phyloP scores from a whole-genome alignment of 768 basidiomycete species.

The Epithele typhae region DNA sequence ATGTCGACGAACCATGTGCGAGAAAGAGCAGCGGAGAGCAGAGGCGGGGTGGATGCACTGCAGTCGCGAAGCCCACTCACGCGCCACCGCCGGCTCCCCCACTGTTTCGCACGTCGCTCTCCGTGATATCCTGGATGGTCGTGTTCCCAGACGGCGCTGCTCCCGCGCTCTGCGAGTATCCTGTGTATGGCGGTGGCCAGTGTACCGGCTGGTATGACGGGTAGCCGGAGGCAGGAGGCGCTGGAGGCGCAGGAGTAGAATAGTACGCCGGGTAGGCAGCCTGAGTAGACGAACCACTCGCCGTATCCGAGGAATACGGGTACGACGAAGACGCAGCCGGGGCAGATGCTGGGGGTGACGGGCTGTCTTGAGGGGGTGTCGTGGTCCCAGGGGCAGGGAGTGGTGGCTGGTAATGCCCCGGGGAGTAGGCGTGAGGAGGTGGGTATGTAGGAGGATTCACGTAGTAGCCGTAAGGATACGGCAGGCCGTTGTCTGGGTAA shows the following conservation, averaged over 20 bases:
- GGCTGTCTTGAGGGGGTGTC: slow-evolving; percentile 12
- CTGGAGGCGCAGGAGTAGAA: neutral
- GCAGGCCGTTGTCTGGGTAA: slow-evolving; percentile 10
- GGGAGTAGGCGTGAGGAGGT: slow-evolving; percentile 9
- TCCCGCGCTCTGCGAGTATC: slow-evolving; percentile 9
- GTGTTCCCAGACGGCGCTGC: neutral
- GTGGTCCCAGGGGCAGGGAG: slow-evolving; percentile 8
- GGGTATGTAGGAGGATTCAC: slow-evolving; percentile 5
- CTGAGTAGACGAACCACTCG: neutral
- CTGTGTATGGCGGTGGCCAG: slow-evolving; percentile 11
- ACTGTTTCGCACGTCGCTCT: slow-evolving; percentile 14
- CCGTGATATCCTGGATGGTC: slow-evolving; percentile 11
- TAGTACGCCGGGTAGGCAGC: slow-evolving; percentile 16
- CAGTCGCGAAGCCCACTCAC: too few relatives aligned
- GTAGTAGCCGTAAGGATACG: slow-evolving; percentile 19
- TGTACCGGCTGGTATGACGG: slow-evolving; percentile 9
- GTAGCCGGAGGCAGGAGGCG: slow-evolving; percentile 10
- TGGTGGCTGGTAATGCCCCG: slow-evolving; percentile 11
- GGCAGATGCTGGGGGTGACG: slow-evolving; percentile 2
- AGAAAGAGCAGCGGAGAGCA: too few relatives aligned
- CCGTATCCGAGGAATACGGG: slow-evolving; percentile 3
- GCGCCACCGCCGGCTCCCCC: slow-evolving; percentile 6
- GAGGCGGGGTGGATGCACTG: too few relatives aligned
- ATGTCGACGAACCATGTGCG: neutral
- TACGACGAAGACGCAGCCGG: slow-evolving; percentile 1